Percentiles rank a stretch among this genome's conserved stretches.
Conservation (phyloP, 2,329 filamentous ascomycete species). For the Talaromyces sp. region DNA sequence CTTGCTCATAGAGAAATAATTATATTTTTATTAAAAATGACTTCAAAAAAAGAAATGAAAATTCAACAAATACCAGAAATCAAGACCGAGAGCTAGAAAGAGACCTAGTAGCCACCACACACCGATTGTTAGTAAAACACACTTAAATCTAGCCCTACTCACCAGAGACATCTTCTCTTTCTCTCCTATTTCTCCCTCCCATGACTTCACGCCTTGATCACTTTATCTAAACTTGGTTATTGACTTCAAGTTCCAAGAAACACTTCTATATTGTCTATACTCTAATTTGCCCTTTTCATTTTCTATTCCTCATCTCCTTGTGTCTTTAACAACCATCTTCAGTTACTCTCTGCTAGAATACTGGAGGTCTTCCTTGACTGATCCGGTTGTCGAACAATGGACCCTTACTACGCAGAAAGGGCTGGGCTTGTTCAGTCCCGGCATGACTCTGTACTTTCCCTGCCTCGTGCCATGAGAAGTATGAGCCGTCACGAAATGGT, state of each 20-base stretch:
- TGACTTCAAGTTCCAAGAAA: slow-evolving; percentile 21
- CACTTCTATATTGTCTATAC: background rate
- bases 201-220: background rate
- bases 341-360: background rate
- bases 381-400: slow-evolving; percentile 9
- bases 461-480: slow-evolving; percentile 27
- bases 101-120: slow-evolving; percentile 24
- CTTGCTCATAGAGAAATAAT: background rate
- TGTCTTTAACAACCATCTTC: background rate
- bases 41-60: slow-evolving; percentile 10
- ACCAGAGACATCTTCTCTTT: slow-evolving; percentile 27
- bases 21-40: background rate
- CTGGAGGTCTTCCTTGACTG: background rate
- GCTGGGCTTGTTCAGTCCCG: slow-evolving; percentile 25
- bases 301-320: background rate
- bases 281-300: background rate
- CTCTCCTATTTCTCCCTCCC: slow-evolving; percentile 26
- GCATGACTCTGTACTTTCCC: slow-evolving; percentile 26
- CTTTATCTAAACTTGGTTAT: slow-evolving; percentile 15
- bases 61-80: slow-evolving; percentile 7
- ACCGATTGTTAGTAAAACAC: slow-evolving; percentile 32
- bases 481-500: slow-evolving; percentile 30
- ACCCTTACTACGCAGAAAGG: slow-evolving; percentile 20
- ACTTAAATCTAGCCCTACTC: slow-evolving; percentile 38
- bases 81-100: slow-evolving; percentile 14